Evolutionary conservation across 495 filamentous ascomycete genomes (phyloP).

Genomic region (Choiromyces venosus): DNA sequence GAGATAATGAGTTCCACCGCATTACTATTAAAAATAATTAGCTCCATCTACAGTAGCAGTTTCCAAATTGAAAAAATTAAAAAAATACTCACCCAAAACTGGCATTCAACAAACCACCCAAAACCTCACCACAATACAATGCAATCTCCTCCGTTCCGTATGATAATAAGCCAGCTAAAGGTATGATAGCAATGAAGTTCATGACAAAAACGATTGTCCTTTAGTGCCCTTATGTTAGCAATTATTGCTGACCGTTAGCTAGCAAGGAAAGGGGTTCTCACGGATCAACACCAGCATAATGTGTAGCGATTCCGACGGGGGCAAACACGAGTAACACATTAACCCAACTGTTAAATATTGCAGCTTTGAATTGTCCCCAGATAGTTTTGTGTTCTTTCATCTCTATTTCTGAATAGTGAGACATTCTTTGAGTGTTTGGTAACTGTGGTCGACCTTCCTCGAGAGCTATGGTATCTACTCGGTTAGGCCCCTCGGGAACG

Average conservation of each 20-base stretch:
- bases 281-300: conserved; percentile 49
- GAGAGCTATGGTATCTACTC: conserved; percentile 40
- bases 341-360: conserved; percentile 73
- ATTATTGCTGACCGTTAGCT: background rate
- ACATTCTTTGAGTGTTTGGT: conserved; percentile 6
- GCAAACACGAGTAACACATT: conserved; percentile 75
- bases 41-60: background rate
- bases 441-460: conserved; percentile 40
- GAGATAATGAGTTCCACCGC: conserved; percentile 90
- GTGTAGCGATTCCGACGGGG: conserved; percentile 69
- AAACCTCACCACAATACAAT: conserved; percentile 72
- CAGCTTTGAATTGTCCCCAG: conserved; percentile 63
- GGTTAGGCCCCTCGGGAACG: conserved; percentile 12
- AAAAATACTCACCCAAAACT: conserved; percentile 64
- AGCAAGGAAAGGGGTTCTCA: background rate
- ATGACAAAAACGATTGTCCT: conserved; percentile 61
- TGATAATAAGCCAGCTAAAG: conserved; percentile 79
- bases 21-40: conserved; percentile 53
- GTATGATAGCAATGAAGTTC: conserved; percentile 86
- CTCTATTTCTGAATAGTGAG: conserved; percentile 46
- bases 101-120: conserved; percentile 82
- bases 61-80: background rate
- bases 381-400: conserved; percentile 56
- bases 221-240: conserved; percentile 48
- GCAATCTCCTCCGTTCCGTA: conserved; percentile 90